These are phyloP conservation scores for Pythium dissimile DNA, from an alignment of 352 stramenopile species.

Conservation along the genomic window DNA sequence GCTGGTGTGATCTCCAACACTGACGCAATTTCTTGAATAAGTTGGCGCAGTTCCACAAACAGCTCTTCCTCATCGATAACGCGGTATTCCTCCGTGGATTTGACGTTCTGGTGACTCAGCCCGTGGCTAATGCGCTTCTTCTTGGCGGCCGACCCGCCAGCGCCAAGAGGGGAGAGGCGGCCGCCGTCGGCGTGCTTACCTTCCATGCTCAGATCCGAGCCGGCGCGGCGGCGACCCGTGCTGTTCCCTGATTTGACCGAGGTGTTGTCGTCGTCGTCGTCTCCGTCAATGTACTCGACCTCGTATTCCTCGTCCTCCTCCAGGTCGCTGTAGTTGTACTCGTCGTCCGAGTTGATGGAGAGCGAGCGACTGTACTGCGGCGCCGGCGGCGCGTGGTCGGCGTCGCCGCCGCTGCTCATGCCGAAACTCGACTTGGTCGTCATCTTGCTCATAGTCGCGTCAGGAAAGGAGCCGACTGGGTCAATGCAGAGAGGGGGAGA, in stretches of 20 bases:
- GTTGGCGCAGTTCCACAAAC: slow-evolving; percentile 52
- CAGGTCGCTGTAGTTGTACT: slow-evolving; percentile 84
- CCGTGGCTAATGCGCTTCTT: slow-evolving; percentile 62
- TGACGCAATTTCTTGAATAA: slow-evolving; percentile 72
- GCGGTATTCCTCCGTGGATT: slow-evolving; percentile 56
- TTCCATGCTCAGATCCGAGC: slow-evolving; percentile 28
- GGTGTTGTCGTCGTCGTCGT: slow-evolving; percentile 61
- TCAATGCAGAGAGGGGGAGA: not conserved
- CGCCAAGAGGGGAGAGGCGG: slow-evolving; percentile 37
- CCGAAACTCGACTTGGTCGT: slow-evolving; percentile 13
- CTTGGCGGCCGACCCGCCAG: slow-evolving; percentile 45
- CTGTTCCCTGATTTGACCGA: slow-evolving; percentile 25
- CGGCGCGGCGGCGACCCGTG: slow-evolving; percentile 12
- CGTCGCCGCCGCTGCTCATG: slow-evolving; percentile 2
- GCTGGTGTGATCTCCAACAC: slow-evolving; percentile 68
- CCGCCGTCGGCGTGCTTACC: slow-evolving; percentile 24
- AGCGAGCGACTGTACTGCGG: slow-evolving; percentile 32
- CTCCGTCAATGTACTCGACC: slow-evolving; percentile 47
- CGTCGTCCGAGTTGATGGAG: slow-evolving; percentile 59
- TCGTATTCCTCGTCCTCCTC: slow-evolving; percentile 46
- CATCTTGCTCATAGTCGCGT: not conserved
- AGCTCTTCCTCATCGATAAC: slow-evolving; percentile 84
- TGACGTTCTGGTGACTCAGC: slow-evolving; percentile 22
- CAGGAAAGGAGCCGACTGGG: too few species aligned
- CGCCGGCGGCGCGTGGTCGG: slow-evolving; percentile 10